Evolutionary conservation across 2,329 filamentous ascomycete genomes (phyloP).

Genomic region (Huntiella savannae): DNA sequence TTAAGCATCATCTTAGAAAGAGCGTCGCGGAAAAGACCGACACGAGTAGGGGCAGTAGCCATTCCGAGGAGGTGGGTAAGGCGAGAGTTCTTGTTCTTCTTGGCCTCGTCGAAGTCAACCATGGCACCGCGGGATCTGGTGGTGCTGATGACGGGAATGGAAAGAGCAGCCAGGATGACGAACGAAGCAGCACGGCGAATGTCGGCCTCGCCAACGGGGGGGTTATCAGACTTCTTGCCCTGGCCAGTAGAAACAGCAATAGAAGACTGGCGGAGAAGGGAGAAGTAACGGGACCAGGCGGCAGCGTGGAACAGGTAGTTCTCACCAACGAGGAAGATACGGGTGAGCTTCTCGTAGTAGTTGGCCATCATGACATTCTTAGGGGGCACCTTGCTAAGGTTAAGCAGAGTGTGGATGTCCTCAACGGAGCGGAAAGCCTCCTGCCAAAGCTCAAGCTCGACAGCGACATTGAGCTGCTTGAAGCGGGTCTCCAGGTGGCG

Average conservation of each 20-base stretch:
- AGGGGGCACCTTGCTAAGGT: conserved; percentile 88
- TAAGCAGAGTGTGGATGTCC: conserved; percentile 94
- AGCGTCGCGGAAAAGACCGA: conserved; percentile 85
- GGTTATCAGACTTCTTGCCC: conserved; percentile 86
- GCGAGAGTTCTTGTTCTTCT: conserved; percentile 97
- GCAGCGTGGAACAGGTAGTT: conserved; percentile 99
- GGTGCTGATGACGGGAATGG: conserved; percentile 99
- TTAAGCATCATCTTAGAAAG: conserved; percentile 87
- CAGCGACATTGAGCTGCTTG: conserved; percentile 93
- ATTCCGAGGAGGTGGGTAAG: conserved; percentile 92
- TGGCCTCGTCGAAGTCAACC: conserved; percentile 88
- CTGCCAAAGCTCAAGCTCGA: conserved; percentile 96
- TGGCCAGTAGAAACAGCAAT: conserved; percentile 66
- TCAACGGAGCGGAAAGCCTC: conserved; percentile 98
- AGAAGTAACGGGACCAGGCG: conserved; percentile 94
- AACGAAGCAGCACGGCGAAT: conserved; percentile 90
- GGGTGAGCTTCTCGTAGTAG: conserved; percentile 98
- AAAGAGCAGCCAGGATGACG: conserved; percentile 79
- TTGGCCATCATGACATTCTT: conserved; percentile 99
- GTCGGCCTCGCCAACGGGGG: conserved; percentile 70
- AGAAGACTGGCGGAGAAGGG: conserved; percentile 78
- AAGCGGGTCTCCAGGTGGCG: conserved; percentile 95
- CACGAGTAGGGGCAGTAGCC: conserved; percentile 71
- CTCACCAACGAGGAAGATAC: conserved; percentile 96
- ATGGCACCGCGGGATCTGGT: conserved; percentile 87